Conservation (phyloP, 345 rosid species). For the Murraya koenigii region DNA sequence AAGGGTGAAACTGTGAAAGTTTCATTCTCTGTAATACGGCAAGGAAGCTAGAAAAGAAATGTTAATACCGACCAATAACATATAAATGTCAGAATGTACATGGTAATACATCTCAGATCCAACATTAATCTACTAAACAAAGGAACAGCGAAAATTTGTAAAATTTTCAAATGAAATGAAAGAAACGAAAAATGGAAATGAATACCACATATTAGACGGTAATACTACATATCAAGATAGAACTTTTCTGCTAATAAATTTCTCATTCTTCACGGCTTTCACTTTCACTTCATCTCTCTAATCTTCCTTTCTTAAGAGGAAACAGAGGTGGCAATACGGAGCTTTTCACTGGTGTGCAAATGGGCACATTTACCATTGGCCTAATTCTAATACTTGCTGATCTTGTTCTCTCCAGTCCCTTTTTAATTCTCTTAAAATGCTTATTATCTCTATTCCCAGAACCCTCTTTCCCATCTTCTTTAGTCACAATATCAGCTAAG, state of each 20-base stretch:
- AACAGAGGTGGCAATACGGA: constrained; percentile 61
- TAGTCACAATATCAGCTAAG: constrained; percentile 37
- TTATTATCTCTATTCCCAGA: constrained; percentile 39
- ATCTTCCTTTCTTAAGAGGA: constrained; percentile 59
- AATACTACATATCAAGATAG: constrained; percentile 15
- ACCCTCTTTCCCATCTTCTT: constrained; percentile 39
- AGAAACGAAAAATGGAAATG: constrained; percentile 11
- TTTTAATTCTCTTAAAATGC: constrained; percentile 68
- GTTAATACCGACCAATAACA: constrained; percentile 7
- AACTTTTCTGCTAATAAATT: not conserved
- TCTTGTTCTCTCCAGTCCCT: constrained; percentile 78
- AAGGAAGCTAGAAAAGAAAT: not conserved
- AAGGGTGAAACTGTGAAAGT: too few species aligned
- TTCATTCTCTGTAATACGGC: not conserved
- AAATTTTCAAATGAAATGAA: constrained; percentile 6
- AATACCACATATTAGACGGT: constrained; percentile 11
- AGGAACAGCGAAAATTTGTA: constrained; percentile 1
- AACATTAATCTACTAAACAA: constrained; percentile 29
- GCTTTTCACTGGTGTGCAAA: constrained; percentile 59
- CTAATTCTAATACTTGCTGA: constrained; percentile 73
- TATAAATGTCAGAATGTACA: constrained; percentile 37
- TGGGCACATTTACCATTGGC: constrained; percentile 85
- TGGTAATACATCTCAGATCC: constrained; percentile 28
- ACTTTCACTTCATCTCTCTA: constrained; percentile 39
- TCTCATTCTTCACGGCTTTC: not conserved